Conservation (phyloP, 2,329 filamentous ascomycete species). For the Talaromyces albobiverticillius region DNA sequence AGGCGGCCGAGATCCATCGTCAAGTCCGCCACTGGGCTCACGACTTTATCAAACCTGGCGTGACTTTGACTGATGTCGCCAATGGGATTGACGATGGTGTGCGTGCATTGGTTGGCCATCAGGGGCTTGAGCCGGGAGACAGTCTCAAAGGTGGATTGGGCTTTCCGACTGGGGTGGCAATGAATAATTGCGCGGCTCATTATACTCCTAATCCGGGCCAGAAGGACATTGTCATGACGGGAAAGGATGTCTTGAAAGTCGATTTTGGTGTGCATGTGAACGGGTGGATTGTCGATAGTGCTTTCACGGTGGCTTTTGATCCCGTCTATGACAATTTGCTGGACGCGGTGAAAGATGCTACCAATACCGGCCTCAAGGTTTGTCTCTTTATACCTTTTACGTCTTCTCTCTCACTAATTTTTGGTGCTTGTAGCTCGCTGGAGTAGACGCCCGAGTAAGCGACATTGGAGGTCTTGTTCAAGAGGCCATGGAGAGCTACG, state of each 20-base stretch:
- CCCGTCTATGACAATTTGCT: slow-evolving; percentile 72
- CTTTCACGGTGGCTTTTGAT: slow-evolving; percentile 76
- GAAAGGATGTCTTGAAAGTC: slow-evolving; percentile 77
- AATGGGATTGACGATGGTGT: slow-evolving; percentile 56
- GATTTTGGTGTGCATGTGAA: slow-evolving; percentile 81
- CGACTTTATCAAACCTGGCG: slow-evolving; percentile 49
- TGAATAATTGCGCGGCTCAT: slow-evolving; percentile 56
- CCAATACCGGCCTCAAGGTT: slow-evolving; percentile 57
- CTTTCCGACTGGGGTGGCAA: slow-evolving; percentile 54
- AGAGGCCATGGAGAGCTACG: slow-evolving; percentile 62
- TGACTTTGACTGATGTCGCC: slow-evolving; percentile 49
- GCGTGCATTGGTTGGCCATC: slow-evolving; percentile 49
- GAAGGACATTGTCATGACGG: slow-evolving; percentile 67
- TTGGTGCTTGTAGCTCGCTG: slow-evolving; percentile 41
- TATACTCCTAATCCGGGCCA: slow-evolving; percentile 57
- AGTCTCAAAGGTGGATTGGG: slow-evolving; percentile 52
- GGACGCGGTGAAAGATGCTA: slow-evolving; percentile 69
- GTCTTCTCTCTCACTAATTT: background rate
- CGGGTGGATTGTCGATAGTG: slow-evolving; percentile 76
- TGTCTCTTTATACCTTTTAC: background rate
- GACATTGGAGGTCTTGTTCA: slow-evolving; percentile 59
- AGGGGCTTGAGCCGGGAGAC: slow-evolving; percentile 53
- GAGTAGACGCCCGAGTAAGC: slow-evolving; percentile 53
- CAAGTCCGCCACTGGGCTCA: slow-evolving; percentile 54
- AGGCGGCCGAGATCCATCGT: slow-evolving; percentile 57